Conservation (phyloP, 2,329 filamentous ascomycete genomes). For the Paecilomyces sp. region DNA sequence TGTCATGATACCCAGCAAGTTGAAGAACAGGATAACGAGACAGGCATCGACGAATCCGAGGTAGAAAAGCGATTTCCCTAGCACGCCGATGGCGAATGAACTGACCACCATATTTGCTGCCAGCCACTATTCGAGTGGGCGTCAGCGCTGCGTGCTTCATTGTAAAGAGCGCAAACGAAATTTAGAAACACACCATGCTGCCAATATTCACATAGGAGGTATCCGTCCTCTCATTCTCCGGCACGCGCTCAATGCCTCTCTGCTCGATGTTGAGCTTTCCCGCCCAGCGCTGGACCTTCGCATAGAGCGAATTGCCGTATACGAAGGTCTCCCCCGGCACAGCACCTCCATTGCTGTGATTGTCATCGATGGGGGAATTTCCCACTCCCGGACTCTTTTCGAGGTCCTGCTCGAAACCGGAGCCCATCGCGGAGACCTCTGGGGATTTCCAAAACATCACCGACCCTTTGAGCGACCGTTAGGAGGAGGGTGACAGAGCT, state of each 20-base stretch:
- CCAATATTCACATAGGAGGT: slow-evolving; percentile 59
- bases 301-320: slow-evolving; percentile 49
- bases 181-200: slow-evolving; percentile 55
- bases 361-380: slow-evolving; percentile 21
- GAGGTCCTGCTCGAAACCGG: slow-evolving; percentile 16
- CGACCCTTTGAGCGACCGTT: not conserved
- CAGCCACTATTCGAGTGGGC: slow-evolving; percentile 53
- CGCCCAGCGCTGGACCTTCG: slow-evolving; percentile 55
- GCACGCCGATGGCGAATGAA: slow-evolving; percentile 67
- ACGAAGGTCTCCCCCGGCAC: slow-evolving; percentile 54
- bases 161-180: slow-evolving; percentile 5
- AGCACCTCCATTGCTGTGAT: slow-evolving; percentile 36
- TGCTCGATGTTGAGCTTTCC: slow-evolving; percentile 63
- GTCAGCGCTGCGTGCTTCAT: slow-evolving; percentile 14
- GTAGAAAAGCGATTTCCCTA: slow-evolving; percentile 59
- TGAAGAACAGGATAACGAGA: slow-evolving; percentile 67
- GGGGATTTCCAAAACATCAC: not conserved
- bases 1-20: slow-evolving; percentile 62
- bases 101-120: slow-evolving; percentile 73
- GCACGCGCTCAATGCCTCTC: slow-evolving; percentile 68
- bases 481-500: not conserved
- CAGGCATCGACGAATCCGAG: slow-evolving; percentile 69
- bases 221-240: slow-evolving; percentile 61
- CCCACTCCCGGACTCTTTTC: slow-evolving; percentile 26
- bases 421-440: not conserved